Evolutionary conservation across 1,284 basidiomycete species (phyloP), one percentile per base, ranked within the genome.

Genomic region (Rhodotorula sp.): DNA sequence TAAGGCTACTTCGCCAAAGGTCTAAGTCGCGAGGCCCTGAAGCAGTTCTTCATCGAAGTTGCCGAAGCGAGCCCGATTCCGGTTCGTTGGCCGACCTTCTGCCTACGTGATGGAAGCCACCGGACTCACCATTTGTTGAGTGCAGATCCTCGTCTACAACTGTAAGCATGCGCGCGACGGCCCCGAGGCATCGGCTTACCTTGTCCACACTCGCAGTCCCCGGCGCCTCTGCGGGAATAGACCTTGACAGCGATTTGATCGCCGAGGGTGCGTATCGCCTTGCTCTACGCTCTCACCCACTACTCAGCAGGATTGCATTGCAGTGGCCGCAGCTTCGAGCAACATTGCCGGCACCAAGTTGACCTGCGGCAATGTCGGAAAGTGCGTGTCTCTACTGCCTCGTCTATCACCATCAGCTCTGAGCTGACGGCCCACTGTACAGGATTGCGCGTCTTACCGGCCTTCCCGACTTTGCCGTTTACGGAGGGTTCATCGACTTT

Each of bases 171-270:
- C 34, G 34, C 34, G 34, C 34, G 5, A 34, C 34, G 5, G 34
- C 34, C 34, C 34, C 3, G 3, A 34, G 34, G 34, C 34, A 5
- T 34, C 34, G 3, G 34, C 34, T 34, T 2, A 34, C 34, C 34
- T 34, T 34, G 34, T 34, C 34, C 34, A 5, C 34, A 34, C 25
- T 3, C 19, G 23, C 64, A 73, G 71, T 67, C 84, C 91, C 93
- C 48, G 83, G 83, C 17, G 83, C 83, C 17, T 91, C 91, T 0
- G 88, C 91, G 0, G 92, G 93, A 16, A 87, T 92, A 75, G 91
- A 97, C 80, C 87, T 96, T 67, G 89, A 91, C 80, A 92, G 91
- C 0, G 92, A 95, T 81, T 86, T 87, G 64, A 87, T 97, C 77
- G 85, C 85, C 66, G 84, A 85, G 3, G 72, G 72, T 70, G 23